Base-by-base conservation (phyloP, 2,329 filamentous ascomycete genomes). In the Xylariaceae sp. region DNA sequence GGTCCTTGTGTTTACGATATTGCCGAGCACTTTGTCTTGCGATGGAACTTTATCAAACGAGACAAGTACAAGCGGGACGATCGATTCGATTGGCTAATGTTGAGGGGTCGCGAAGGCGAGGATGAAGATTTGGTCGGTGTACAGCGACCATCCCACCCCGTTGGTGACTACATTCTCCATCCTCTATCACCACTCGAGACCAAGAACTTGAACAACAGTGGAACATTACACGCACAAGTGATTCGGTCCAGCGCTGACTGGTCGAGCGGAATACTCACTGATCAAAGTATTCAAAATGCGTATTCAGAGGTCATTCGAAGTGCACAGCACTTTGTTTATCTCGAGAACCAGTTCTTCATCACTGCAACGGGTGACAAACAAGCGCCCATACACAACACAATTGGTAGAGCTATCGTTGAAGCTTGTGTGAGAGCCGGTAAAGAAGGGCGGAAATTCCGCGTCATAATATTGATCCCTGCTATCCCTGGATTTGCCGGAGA, bases 341-440 rank as follows among this genome's bases (percentile, higher is more conserved):
- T 98, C 49, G 93, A 98, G 66, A 97, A 97, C 60, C 93, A 98
- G 60, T 97, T 97, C 72, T 98, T 97, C 74, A 96, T 94, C 62
- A 94, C 90, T 1, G 88, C 93, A 0, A 97, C 92, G 0, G 89
- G 89, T 7, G 84, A 93, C n/a, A 68, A 95, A 27, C 91, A 96
- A 64, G 70, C 75, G 1, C 92, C 92, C 0, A 81, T 97, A 20
- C 83, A 89, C 65, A 98, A 98, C 63, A 85, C 82, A 16, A 86
- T 98, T 42, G 93, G 93, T 11, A 76, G 76, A 6, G 85, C 93
- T 2, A 95, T 98, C 43, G 93, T 96, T 2, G 90, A 98, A 45
- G 91, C 92, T 1, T 85, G 90, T 21, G 80, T 96, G 3, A 77
- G 79, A 25, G 92, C 93, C 5, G 82, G 77, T 6, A 86, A 91